Conservation (phyloP, 257 asterid species). For the Verbascum thapsus region DNA sequence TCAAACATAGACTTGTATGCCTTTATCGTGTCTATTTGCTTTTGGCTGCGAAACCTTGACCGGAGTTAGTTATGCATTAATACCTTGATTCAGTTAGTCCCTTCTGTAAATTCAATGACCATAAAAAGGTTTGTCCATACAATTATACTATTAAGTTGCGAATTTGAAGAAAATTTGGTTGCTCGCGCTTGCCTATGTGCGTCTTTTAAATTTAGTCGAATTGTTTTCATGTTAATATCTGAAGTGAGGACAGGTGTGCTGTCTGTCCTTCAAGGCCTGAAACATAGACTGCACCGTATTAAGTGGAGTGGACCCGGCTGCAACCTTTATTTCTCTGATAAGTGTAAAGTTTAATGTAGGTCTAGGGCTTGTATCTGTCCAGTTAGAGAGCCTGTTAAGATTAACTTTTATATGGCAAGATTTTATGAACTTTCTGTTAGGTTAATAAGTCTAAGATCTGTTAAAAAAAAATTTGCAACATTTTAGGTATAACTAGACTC, state of each 20-base stretch:
- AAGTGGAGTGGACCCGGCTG: no score
- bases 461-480: not conserved
- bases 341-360: not conserved
- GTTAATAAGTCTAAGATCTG: slow-evolving; percentile 7
- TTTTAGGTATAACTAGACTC: not conserved
- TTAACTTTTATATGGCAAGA: not conserved
- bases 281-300: slow-evolving; percentile 9
- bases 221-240: not conserved
- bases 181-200: slow-evolving; percentile 11
- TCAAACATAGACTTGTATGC: slow-evolving; percentile 14
- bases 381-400: not conserved
- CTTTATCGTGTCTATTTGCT: slow-evolving; percentile 15
- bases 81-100: slow-evolving; percentile 3
- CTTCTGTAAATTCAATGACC: not conserved
- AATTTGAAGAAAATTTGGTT: not conserved
- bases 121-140: slow-evolving; percentile 12
- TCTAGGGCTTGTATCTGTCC: slow-evolving; percentile 5
- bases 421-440: not conserved
- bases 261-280: slow-evolving; percentile 7
- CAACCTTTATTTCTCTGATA: no score
- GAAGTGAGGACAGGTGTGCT: slow-evolving; percentile 8
- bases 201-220: slow-evolving; percentile 5
- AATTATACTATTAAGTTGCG: slow-evolving; percentile 6
- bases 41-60: slow-evolving; percentile 8
- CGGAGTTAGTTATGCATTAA: not conserved